Evolutionary conservation across 2,329 filamentous ascomycete species (phyloP), one percentile per base, ranked within the genome.

Genomic region (Fusarium equiseti): DNA sequence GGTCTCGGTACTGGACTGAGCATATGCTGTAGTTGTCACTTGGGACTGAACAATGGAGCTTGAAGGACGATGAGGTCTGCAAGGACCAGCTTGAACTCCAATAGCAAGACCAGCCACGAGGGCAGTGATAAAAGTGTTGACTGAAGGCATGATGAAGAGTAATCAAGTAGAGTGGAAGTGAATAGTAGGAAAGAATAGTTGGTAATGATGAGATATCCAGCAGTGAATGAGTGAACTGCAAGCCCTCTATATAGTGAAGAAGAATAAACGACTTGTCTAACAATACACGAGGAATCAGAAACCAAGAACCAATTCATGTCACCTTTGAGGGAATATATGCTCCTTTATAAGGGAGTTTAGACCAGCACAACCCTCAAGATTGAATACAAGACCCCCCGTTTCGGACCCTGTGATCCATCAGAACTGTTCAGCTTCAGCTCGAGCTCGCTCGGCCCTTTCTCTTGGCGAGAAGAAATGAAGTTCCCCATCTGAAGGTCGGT

Each of bases 321-420:
- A 32, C 53, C 53, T 59, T 56, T 32, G 20, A 52, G 56, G 51
- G 51, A 52, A 58, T 51, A 46, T 20, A 65, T 38, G 54, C 63
- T 71, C 68, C 63, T 71, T 71, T 65, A 71, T 60, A 65, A 71
- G 68, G 68, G 68, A 50, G 56, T 49, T 31, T 29, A 48, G 43
- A 32, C n/a, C 15, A 35, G n/a, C 35, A 53, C 50, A 43, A 59
- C 68, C 68, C 68, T 71, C 59, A 54, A 69, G 32, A 69, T 71
- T 58, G 54, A 46, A 71, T 71, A 65, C 68, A 16, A 58, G 38
- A n/a, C 16, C 18, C 50, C 52, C 68, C 46, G 26, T 71, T 52
- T 31, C n/a, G 22, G 29, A 38, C 22, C 44, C n/a, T 35, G 18
- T 22, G 35, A 53, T 42, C 24, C 50, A 43, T 43, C 50, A 44